These are phyloP conservation scores for Batkoa obscura DNA, from an alignment of 371 early-diverging fungal species.

Conservation along the genomic window DNA sequence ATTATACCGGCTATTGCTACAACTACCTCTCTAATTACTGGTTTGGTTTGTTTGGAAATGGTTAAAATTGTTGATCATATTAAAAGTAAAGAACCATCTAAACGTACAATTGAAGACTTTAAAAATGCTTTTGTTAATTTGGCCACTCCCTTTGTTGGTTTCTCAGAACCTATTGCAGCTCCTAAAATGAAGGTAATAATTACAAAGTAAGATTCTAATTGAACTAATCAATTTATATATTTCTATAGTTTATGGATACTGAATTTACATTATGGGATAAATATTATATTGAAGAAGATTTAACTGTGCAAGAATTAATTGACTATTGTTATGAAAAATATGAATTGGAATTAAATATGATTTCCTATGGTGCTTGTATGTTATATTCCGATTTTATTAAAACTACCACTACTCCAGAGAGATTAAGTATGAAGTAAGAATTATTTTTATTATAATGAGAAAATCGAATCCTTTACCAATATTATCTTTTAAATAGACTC, in stretches of 20 bases:
- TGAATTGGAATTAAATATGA: constrained; percentile 84
- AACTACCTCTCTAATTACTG: constrained; percentile 98
- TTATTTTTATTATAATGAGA: neutral
- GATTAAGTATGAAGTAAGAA: constrained; percentile 21
- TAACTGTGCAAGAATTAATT: constrained; percentile 79
- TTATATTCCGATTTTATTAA: constrained; percentile 80
- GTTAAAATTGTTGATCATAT: constrained; percentile 66
- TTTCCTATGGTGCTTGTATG: constrained; percentile 86
- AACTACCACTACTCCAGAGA: constrained; percentile 69
- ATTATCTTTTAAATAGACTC: constrained; percentile 34
- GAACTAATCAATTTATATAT: neutral
- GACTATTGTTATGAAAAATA: constrained; percentile 67
- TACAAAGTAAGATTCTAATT: neutral
- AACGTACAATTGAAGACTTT: constrained; percentile 63
- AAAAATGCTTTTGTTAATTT: constrained; percentile 99
- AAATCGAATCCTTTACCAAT: neutral
- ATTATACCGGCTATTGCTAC: constrained; percentile 99
- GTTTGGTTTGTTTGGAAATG: constrained; percentile 94
- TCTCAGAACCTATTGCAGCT: constrained; percentile 94
- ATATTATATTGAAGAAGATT: constrained; percentile 72
- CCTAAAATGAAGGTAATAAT: constrained; percentile 35
- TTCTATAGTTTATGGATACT: constrained; percentile 51
- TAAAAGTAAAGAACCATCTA: constrained; percentile 51
- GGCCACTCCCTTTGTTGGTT: constrained; percentile 96
- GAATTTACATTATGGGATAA: constrained; percentile 95